Conservation (phyloP, 345 rosid species). For the Barbarea vulgaris region DNA sequence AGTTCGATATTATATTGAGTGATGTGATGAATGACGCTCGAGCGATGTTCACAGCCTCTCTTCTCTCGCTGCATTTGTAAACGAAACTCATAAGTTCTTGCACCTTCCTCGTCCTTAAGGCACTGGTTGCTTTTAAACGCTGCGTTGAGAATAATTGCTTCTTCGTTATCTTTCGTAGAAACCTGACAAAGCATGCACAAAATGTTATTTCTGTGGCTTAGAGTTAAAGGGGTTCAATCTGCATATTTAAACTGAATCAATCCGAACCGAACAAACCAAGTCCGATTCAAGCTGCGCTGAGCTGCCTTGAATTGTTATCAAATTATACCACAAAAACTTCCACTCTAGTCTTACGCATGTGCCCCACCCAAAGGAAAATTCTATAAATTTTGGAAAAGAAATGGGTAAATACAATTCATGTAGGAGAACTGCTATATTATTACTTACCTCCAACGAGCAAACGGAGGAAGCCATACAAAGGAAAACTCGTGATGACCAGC, state of each 20-base stretch:
- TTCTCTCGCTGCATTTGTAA: slow-evolving; percentile 18
- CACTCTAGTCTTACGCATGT: neutral
- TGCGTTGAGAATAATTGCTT: slow-evolving; percentile 40
- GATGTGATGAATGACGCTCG: slow-evolving; percentile 28
- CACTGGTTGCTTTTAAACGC: slow-evolving; percentile 41
- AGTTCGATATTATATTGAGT: slow-evolving; percentile 33
- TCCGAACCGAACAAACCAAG: too few species aligned
- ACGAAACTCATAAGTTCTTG: slow-evolving; percentile 34
- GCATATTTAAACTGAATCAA: too few species aligned
- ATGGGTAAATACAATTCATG: too few species aligned
- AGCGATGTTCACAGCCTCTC: slow-evolving; percentile 43
- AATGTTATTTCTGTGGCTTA: neutral
- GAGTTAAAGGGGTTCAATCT: too few species aligned
- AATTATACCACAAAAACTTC: too few species aligned
- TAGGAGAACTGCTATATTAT: neutral
- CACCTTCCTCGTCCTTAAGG: slow-evolving; percentile 30
- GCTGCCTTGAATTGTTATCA: neutral
- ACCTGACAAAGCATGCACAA: slow-evolving; percentile 5
- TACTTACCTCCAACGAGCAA: slow-evolving; percentile 44
- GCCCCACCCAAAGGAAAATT: neutral
- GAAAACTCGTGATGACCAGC: slow-evolving; percentile 38
- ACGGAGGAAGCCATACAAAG: slow-evolving; percentile 46
- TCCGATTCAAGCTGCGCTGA: neutral
- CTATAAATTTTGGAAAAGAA: neutral
- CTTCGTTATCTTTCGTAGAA: slow-evolving; percentile 43